A percentile compares a stretch with the other conserved stretches of the same genome.
Conservation (phyloP, 495 filamentous ascomycete species). For the Talaromyces liani region DNA sequence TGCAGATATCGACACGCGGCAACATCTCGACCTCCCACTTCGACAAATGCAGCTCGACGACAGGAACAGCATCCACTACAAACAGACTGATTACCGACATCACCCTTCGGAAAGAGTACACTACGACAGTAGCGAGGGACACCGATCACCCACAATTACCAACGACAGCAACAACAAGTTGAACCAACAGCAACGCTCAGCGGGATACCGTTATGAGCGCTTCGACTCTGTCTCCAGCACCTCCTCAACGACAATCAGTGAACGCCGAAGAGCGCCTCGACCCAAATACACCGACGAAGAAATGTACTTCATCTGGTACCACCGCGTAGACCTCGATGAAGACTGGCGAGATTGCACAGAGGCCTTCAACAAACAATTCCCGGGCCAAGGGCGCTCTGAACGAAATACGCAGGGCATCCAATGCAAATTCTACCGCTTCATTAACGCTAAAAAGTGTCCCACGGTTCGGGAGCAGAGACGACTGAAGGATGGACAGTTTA, state of each 20-base stretch:
- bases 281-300: conserved; percentile 47
- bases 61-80: background rate
- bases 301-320: conserved; percentile 50
- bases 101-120: background rate
- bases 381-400: conserved; percentile 26
- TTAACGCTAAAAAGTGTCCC: conserved; percentile 40
- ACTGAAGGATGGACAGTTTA: conserved; percentile 39
- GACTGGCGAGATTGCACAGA: conserved; percentile 45
- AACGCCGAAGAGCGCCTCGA: conserved; percentile 36
- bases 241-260: conserved; percentile 25
- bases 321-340: conserved; percentile 44
- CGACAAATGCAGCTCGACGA: background rate
- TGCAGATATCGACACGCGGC: background rate
- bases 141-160: background rate
- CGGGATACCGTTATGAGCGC: conserved; percentile 18
- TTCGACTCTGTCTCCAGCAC: conserved; percentile 38
- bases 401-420: conserved; percentile 44
- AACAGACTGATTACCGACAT: background rate
- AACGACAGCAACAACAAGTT: background rate
- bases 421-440: conserved; percentile 49
- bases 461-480: conserved; percentile 37
- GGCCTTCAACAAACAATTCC: conserved; percentile 42
- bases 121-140: background rate
- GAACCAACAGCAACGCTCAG: background rate
- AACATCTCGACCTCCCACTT: background rate